These are phyloP conservation scores for Pistacia vera DNA, from an alignment of 345 rosid species.

Conservation along the genomic window DNA sequence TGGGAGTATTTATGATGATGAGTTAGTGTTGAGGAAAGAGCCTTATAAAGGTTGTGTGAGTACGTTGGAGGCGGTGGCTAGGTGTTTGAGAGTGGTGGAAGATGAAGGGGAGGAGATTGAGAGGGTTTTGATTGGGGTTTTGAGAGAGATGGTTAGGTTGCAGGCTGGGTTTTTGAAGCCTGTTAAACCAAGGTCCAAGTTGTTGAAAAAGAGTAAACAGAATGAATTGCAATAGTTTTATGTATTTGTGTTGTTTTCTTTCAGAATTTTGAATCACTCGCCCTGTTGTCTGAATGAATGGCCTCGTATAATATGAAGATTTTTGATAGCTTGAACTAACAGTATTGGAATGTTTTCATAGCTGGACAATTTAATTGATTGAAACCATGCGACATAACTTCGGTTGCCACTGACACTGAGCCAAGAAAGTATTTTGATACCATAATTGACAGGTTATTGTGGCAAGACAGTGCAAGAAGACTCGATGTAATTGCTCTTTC, in stretches of 20 bases:
- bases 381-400: too few relatives aligned
- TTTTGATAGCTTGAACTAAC: not conserved
- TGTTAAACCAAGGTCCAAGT: slow-evolving; percentile 59
- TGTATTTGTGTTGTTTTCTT: not conserved
- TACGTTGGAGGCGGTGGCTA: slow-evolving; percentile 87
- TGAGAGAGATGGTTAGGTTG: slow-evolving; percentile 81
- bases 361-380: too few relatives aligned
- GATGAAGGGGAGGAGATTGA: slow-evolving; percentile 61
- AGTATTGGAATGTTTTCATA: too few relatives aligned
- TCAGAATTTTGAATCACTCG: too few relatives aligned
- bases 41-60: slow-evolving; percentile 81
- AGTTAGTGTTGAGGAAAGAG: slow-evolving; percentile 73
- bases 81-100: slow-evolving; percentile 69
- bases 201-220: slow-evolving; percentile 46
- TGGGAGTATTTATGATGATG: slow-evolving; percentile 73
- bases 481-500: too few relatives aligned
- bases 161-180: slow-evolving; percentile 82
- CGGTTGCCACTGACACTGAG: too few relatives aligned
- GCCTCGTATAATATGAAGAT: too few relatives aligned
- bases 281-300: not conserved
- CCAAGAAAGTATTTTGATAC: not conserved
- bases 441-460: not conserved
- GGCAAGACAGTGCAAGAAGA: not conserved
- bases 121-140: slow-evolving; percentile 47
- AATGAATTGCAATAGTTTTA: not conserved